A percentile compares a stretch with the other conserved stretches of the same genome.
Conservation (phyloP, 148 eudicot species). For the Chenopodium quinoa region DNA sequence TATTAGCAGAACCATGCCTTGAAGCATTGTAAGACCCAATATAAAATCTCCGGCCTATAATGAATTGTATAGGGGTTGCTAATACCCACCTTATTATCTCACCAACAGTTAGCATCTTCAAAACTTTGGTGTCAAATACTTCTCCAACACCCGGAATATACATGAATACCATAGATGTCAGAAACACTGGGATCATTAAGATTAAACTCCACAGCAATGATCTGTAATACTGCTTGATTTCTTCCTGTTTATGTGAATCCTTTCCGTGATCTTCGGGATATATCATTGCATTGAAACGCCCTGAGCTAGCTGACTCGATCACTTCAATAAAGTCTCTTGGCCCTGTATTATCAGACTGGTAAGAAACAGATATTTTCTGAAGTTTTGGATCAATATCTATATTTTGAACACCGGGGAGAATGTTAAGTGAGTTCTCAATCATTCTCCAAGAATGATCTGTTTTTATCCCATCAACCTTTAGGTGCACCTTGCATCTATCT, state of each 20-base stretch:
- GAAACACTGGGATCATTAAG: conserved; percentile 81
- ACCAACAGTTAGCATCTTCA: conserved; percentile 71
- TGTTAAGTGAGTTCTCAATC: conserved; percentile 57
- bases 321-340: conserved; percentile 72
- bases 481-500: conserved; percentile 53
- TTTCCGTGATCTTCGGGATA: conserved; percentile 68
- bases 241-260: conserved; percentile 57
- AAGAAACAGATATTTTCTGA: conserved; percentile 56
- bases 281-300: conserved; percentile 54
- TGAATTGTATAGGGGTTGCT: conserved; percentile 89
- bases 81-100: conserved; percentile 73
- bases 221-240: conserved; percentile 55
- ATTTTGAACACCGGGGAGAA: conserved; percentile 68
- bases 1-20: conserved; percentile 83
- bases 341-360: conserved; percentile 75
- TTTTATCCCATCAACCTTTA: conserved; percentile 60
- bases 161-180: conserved; percentile 93
- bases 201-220: conserved; percentile 84
- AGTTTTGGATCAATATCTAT: conserved; percentile 48
- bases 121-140: conserved; percentile 55
- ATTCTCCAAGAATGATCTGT: conserved; percentile 45
- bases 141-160: conserved; percentile 71
- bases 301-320: conserved; percentile 62
- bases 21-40: conserved; percentile 83
- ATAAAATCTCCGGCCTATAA: conserved; percentile 81